Evolutionary conservation across 352 stramenopile species (phyloP).

Genomic region (Thalassiosira pacifica): DNA sequence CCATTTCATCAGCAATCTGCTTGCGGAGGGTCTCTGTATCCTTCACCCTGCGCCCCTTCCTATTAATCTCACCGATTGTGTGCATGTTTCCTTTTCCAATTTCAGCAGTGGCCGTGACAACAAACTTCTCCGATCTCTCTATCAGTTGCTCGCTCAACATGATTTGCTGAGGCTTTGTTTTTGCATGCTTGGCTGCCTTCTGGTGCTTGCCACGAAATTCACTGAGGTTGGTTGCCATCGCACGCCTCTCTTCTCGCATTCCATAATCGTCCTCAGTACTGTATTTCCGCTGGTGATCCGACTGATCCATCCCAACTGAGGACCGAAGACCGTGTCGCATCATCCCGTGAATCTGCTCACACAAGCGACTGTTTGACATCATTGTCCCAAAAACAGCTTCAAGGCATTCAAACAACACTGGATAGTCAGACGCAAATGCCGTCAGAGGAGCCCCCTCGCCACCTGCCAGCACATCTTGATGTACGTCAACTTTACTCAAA

Average conservation of each 20-base stretch:
- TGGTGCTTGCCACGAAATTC: not conserved
- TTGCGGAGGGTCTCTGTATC: too few species aligned
- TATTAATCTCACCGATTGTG: not conserved
- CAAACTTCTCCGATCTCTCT: not conserved
- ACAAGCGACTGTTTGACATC: slow-evolving; percentile 35
- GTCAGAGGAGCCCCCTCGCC: not conserved
- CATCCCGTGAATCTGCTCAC: slow-evolving; percentile 36
- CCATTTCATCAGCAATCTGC: too few species aligned
- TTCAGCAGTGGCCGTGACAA: not conserved
- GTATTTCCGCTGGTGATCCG: not conserved
- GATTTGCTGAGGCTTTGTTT: not conserved
- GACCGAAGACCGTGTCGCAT: not conserved
- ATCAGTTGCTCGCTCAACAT: slow-evolving; percentile 5
- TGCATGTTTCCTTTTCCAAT: not conserved
- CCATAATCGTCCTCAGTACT: not conserved
- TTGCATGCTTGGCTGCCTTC: slow-evolving; percentile 1
- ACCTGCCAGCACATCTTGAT: not conserved
- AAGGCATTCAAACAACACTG: slow-evolving; percentile 11
- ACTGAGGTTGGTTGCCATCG: too few species aligned
- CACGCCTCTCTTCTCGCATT: not conserved
- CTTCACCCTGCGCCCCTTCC: too few species aligned
- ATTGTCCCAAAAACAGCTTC: slow-evolving; percentile 31
- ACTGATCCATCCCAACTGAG: not conserved
- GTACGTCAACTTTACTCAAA: not conserved
- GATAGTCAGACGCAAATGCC: not conserved